These are phyloP conservation scores for Ustilago hordei DNA, from an alignment of 1,284 basidiomycete species.

Conservation along the genomic window DNA sequence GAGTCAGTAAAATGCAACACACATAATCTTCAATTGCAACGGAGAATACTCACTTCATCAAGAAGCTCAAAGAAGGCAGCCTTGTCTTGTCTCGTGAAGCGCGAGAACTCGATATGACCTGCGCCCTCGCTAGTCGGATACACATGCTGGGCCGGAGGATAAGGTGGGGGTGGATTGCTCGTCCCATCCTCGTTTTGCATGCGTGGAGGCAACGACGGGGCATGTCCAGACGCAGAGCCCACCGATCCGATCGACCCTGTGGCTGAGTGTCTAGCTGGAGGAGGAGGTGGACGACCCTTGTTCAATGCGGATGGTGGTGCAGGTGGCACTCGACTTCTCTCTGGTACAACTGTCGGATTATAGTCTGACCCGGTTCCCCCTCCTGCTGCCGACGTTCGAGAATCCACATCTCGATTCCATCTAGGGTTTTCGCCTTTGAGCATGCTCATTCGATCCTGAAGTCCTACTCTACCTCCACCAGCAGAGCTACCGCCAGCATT, in stretches of 20 bases:
- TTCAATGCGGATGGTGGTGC: constrained; percentile 23
- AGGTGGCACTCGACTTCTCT: constrained; percentile 35
- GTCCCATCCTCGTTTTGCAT: constrained; percentile 59
- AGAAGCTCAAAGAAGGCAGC: constrained; percentile 59
- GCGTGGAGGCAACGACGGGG: constrained; percentile 50
- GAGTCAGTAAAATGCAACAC: background rate
- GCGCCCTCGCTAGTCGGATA: constrained; percentile 24
- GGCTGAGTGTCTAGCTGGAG: constrained; percentile 27
- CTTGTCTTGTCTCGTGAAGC: constrained; percentile 59
- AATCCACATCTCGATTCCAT: constrained; percentile 42
- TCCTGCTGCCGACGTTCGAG: constrained; percentile 11
- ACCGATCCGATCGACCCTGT: background rate
- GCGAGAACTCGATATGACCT: constrained; percentile 56
- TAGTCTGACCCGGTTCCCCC: constrained; percentile 8
- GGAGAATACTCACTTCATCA: constrained; percentile 49
- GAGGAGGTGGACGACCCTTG: constrained; percentile 39
- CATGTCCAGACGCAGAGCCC: constrained; percentile 2
- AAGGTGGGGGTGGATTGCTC: constrained; percentile 51
- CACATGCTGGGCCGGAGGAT: constrained; percentile 31
- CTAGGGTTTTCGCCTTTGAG: constrained; percentile 43
- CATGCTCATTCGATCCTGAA: constrained; percentile 53
- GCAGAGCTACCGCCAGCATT: constrained; percentile 25
- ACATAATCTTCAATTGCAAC: background rate
- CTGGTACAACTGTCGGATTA: constrained; percentile 35
- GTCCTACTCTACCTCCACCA: constrained; percentile 14